Evolutionary conservation across 257 asterid species (phyloP).

Genomic region (Oldenlandia corymbosa): DNA sequence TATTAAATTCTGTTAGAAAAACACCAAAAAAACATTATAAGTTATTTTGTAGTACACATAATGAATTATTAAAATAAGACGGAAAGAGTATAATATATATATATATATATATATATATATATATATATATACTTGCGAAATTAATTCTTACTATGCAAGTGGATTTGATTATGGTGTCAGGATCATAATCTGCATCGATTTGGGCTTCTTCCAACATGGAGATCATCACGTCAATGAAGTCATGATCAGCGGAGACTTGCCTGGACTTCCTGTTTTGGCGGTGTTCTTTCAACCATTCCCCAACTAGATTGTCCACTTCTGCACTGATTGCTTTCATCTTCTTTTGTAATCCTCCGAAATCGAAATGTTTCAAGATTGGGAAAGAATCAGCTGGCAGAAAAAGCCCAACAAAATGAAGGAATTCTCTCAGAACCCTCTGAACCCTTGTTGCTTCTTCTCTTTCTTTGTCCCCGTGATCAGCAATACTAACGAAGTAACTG

Average conservation of each 20-base stretch:
- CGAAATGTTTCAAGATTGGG: slow-evolving; percentile 27
- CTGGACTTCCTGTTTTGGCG: neutral
- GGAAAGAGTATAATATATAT: too few relatives aligned
- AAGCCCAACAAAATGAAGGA: slow-evolving; percentile 18
- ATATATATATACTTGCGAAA: too few relatives aligned
- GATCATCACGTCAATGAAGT: slow-evolving; percentile 54
- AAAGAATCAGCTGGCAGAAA: slow-evolving; percentile 21
- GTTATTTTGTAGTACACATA: too few relatives aligned
- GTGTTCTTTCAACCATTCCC: slow-evolving; percentile 31
- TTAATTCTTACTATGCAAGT: slow-evolving; percentile 25
- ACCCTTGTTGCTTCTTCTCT: slow-evolving; percentile 12
- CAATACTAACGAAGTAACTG: slow-evolving; percentile 6
- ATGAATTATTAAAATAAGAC: too few relatives aligned
- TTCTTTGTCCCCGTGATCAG: neutral
- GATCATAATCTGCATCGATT: slow-evolving; percentile 14
- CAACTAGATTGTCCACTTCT: slow-evolving; percentile 23
- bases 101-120: too few relatives aligned
- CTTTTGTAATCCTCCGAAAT: slow-evolving; percentile 29
- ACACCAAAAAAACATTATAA: too few relatives aligned
- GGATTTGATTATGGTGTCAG: slow-evolving; percentile 24
- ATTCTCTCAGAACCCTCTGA: slow-evolving; percentile 20
- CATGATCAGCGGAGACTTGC: neutral
- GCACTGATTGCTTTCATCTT: slow-evolving; percentile 22
- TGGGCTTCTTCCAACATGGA: slow-evolving; percentile 25
- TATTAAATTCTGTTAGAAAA: too few relatives aligned